Conservation (phyloP, 2,329 filamentous ascomycete genomes). For the Diaporthe citrichinensis region DNA sequence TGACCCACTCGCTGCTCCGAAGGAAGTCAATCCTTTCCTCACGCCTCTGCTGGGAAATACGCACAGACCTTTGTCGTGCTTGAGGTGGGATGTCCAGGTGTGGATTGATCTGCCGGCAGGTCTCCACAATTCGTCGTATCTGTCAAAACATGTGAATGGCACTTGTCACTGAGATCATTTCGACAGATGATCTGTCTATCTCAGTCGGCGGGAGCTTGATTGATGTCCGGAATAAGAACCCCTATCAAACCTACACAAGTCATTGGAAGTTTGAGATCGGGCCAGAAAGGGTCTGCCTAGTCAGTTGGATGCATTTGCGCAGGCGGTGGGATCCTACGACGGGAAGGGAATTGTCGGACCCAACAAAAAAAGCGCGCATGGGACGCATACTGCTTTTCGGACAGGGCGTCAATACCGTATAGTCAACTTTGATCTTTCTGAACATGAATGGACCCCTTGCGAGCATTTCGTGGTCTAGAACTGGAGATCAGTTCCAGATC, state of each 20-base stretch:
- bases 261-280: neutral
- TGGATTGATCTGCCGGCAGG: neutral
- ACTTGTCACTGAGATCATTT: neutral
- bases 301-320: neutral
- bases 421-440: neutral
- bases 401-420: neutral
- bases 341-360: neutral
- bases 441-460: neutral
- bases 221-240: neutral
- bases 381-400: neutral
- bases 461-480: neutral
- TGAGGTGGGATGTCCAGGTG: neutral
- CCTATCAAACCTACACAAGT: too few species aligned
- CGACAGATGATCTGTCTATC: neutral
- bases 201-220: neutral
- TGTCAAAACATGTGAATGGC: too few species aligned
- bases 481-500: neutral
- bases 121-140: neutral
- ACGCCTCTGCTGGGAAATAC: too few species aligned
- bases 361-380: neutral
- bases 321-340: constrained; percentile 4
- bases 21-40: neutral
- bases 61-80: too few species aligned
- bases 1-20: neutral
- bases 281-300: neutral